Base-by-base conservation (phyloP, 2,329 filamentous ascomycete species). In the Pseudogymnoascus verrucosus region DNA sequence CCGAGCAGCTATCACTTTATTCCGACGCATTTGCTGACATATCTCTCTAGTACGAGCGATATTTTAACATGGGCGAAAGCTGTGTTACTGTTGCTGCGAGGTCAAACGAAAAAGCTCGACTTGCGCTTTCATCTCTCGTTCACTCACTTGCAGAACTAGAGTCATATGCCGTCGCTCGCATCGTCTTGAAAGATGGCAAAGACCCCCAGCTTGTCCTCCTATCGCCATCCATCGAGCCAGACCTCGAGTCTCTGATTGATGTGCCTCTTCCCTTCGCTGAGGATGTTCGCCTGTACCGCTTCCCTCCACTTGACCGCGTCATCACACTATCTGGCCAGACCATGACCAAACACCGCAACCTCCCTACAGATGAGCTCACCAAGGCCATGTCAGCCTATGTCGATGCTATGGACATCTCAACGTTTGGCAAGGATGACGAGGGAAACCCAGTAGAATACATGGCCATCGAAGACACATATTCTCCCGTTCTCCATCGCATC, bases 201-300 rank as follows among this genome's bases (percentile, higher is more conserved):
- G 84, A 90, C 1, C 93, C 95, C 0, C 72, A 85, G 31, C 78
- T 98, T 14, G 77, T 96, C 0, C 79, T 98, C 12, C 81, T 99
- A 47, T 88, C 89, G 4, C 95, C 95, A 2, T 83, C 85, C 19
- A 86, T 96, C 65, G 90, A 96, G 66, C 79, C 83, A 2, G 87
- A 90, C 26, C 85, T 90, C 67, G 93, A 97, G 74, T 93, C 90
- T 69, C 80, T 99, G 1, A 87, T 96, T 67, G 95, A 99, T 72
- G 83, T 96, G 1, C 91, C 95, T 37, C 80, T 98, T 5, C 95
- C 95, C 0, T 99, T 97, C 71, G 88, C 91, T 2, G 95, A 99
- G 78, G 95, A 99, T 72, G 81, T 97, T 59, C 85, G 95, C 37
- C 83, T 83, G n/a, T 98, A 97, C 74, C 89, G 87, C 64, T 99